phyloP scores from a whole-genome alignment of 2,329 filamentous ascomycete species.

The Apiospora hydei region DNA sequence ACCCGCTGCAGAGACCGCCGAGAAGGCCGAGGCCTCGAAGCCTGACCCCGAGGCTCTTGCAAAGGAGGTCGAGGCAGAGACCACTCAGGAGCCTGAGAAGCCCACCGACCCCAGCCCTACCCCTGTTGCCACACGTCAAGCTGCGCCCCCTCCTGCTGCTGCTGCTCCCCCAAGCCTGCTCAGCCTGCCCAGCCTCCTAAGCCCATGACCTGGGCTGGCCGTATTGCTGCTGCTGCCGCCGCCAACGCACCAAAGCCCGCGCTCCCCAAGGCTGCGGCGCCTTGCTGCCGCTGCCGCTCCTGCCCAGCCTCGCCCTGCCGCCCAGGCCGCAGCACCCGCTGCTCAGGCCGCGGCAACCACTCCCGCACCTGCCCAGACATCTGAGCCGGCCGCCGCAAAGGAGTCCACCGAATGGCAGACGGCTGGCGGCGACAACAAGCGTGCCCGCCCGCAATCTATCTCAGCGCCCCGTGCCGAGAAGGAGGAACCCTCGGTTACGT shows the following conservation, averaged over 20 bases:
- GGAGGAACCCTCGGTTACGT: slow-evolving; percentile 86
- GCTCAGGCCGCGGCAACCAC: slow-evolving; percentile 52
- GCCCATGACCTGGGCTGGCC: slow-evolving; percentile 80
- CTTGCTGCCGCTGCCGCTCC: slow-evolving; percentile 55
- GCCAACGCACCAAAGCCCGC: slow-evolving; percentile 60
- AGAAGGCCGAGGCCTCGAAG: slow-evolving; percentile 33
- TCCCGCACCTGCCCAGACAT: slow-evolving; percentile 44
- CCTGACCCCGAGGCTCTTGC: slow-evolving; percentile 59
- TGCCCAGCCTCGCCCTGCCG: slow-evolving; percentile 46
- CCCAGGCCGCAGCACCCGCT: slow-evolving; percentile 50
- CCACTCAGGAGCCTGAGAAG: slow-evolving; percentile 66
- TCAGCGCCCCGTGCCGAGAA: slow-evolving; percentile 69
- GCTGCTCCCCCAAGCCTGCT: slow-evolving; percentile 58
- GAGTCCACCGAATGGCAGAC: slow-evolving; percentile 85
- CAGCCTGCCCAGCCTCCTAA: slow-evolving; percentile 57
- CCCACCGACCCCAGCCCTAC: slow-evolving; percentile 69
- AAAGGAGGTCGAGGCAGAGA: slow-evolving; percentile 62
- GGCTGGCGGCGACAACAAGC: slow-evolving; percentile 82
- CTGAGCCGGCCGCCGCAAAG: slow-evolving; percentile 53
- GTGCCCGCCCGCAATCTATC: slow-evolving; percentile 74
- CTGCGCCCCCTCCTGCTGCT: slow-evolving; percentile 50
- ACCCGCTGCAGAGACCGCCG: slow-evolving; percentile 32
- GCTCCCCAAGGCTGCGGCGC: slow-evolving; percentile 63
- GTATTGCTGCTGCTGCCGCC: slow-evolving; percentile 67
- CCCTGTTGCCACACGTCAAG: slow-evolving; percentile 56